These are phyloP conservation scores for Collariella sp. DNA, from an alignment of 495 filamentous ascomycete genomes.

Conservation along the genomic window DNA sequence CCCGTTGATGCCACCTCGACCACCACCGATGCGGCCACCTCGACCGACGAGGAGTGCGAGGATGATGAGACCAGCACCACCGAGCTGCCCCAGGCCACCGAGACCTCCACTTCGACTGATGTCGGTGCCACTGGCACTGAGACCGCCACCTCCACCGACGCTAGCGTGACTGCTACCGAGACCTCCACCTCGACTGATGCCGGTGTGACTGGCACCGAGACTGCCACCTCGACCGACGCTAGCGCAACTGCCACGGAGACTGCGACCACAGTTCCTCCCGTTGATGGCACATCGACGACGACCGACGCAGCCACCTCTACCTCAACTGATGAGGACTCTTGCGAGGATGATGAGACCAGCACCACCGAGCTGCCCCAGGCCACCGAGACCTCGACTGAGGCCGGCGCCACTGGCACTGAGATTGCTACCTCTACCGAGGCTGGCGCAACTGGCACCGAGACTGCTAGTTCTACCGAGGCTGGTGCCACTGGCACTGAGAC, in stretches of 20 bases:
- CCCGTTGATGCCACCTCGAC: not conserved
- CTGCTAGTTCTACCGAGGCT: not conserved
- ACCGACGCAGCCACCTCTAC: not conserved
- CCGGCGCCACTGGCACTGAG: too few species aligned
- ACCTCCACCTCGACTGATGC: not conserved
- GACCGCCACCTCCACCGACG: not conserved
- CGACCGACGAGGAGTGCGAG: not conserved
- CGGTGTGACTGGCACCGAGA: not conserved
- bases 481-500: not conserved
- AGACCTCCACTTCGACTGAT: not conserved
- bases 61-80: constrained; percentile 1
- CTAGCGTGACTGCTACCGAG: constrained; percentile 2
- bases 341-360: constrained; percentile 11
- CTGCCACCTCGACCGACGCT: not conserved
- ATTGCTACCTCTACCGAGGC: not conserved
- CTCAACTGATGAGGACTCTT: constrained; percentile 6
- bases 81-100: not conserved
- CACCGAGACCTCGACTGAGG: not conserved
- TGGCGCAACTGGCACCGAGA: too few species aligned
- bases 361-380: not conserved
- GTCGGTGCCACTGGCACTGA: not conserved
- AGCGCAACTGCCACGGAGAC: constrained; percentile 1
- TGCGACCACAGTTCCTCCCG: not conserved
- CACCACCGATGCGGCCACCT: constrained; percentile 1
- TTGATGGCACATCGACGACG: not conserved